Conservation (phyloP, 352 stramenopile genomes). For the Phytophthora foliorum region DNA sequence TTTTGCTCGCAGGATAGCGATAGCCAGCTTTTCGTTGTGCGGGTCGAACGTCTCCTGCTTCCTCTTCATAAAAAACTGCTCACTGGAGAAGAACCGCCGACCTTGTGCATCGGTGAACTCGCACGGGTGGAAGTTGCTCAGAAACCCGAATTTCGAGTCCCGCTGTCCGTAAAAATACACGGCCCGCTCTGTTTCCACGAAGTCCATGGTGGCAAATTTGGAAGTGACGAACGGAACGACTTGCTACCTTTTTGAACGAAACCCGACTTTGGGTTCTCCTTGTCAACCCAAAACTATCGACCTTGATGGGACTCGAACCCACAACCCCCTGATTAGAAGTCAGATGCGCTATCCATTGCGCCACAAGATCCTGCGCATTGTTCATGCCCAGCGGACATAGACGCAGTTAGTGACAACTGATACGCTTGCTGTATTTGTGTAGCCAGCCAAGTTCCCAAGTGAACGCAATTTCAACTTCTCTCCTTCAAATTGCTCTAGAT, state of each 20-base stretch:
- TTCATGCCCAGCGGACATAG: too few relatives aligned
- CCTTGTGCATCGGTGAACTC: constrained; percentile 49
- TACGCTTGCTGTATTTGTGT: too few relatives aligned
- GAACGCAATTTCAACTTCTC: too few relatives aligned
- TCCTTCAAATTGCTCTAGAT: constrained; percentile 8
- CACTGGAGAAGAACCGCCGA: constrained; percentile 62
- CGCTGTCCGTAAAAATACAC: constrained; percentile 70
- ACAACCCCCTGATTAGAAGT: background rate
- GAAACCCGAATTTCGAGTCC: constrained; percentile 48
- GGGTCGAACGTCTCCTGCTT: constrained; percentile 77
- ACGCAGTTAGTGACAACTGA: too few relatives aligned
- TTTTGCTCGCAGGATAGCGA: constrained; percentile 60
- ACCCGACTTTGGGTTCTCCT: background rate
- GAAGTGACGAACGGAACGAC: background rate
- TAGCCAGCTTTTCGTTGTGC: constrained; percentile 47
- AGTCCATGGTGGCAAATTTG: constrained; percentile 24
- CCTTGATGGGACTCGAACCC: too few relatives aligned
- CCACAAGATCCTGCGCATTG: too few relatives aligned
- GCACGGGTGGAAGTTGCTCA: constrained; percentile 78
- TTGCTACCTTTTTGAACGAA: background rate
- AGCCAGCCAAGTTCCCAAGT: too few relatives aligned
- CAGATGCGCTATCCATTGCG: background rate
- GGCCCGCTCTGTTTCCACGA: constrained; percentile 43
- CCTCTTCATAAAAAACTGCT: constrained; percentile 81
- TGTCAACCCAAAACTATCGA: constrained; percentile 1